Percentiles rank a stretch among this genome's conserved stretches.
phyloP scores from a whole-genome alignment of 1,284 basidiomycete species.

The Ustilago nuda region DNA sequence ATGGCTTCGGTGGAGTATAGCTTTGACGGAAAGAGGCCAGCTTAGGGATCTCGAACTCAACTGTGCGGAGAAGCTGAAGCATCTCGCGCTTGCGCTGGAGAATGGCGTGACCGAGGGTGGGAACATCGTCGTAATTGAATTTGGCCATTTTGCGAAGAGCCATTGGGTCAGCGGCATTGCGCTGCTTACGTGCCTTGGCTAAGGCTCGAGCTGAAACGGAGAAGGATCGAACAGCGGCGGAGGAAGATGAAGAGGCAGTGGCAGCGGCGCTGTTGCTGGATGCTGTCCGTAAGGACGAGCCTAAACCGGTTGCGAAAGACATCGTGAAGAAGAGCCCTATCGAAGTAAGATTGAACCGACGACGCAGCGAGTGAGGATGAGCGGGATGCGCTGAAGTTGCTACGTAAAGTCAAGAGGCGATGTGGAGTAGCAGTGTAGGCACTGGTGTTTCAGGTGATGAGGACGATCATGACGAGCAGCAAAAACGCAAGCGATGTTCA shows the following conservation, averaged over 20 bases:
- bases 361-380: neutral
- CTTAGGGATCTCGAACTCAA: slow-evolving; percentile 66
- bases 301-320: slow-evolving; percentile 25
- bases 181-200: slow-evolving; percentile 57
- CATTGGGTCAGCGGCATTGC: slow-evolving; percentile 49
- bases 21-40: slow-evolving; percentile 62
- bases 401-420: neutral
- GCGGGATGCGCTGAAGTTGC: neutral
- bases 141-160: slow-evolving; percentile 55
- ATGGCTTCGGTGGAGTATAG: slow-evolving; percentile 60
- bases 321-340: slow-evolving; percentile 6
- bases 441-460: neutral
- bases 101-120: slow-evolving; percentile 62
- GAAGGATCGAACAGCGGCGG: slow-evolving; percentile 38
- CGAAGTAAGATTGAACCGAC: neutral
- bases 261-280: slow-evolving; percentile 15
- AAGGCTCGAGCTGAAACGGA: slow-evolving; percentile 31
- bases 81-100: slow-evolving; percentile 60
- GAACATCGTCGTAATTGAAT: slow-evolving; percentile 67
- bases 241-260: slow-evolving; percentile 21
- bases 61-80: slow-evolving; percentile 56
- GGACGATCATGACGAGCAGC: slow-evolving; percentile 2
- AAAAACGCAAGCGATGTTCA: slow-evolving; percentile 6
- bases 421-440: neutral
- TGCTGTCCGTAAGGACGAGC: slow-evolving; percentile 32